Conservation (phyloP, 2,329 filamentous ascomycete species). For the Pseudogymnoascus sp. region DNA sequence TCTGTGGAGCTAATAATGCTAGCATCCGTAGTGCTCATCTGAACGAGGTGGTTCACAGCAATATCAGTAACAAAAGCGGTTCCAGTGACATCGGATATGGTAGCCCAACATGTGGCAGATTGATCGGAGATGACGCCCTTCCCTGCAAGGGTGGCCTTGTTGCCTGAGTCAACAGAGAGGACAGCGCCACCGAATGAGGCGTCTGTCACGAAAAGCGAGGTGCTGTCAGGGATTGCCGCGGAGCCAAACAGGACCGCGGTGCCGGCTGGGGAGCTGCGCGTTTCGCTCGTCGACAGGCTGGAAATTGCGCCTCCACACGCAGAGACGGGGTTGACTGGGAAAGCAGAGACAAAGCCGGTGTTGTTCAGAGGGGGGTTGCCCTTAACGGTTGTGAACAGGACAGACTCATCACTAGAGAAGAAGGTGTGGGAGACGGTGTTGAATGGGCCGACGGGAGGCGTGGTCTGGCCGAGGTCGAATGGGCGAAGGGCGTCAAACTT, state of each 20-base stretch:
- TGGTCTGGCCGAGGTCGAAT: constrained; percentile 46
- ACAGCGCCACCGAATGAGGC: constrained; percentile 49
- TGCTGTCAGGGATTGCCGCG: constrained; percentile 35
- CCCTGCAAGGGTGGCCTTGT: constrained; percentile 32
- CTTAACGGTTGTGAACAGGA: constrained; percentile 51
- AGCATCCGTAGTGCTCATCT: constrained; percentile 45
- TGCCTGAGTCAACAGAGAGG: constrained; percentile 30
- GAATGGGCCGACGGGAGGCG: constrained; percentile 47
- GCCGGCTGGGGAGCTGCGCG: constrained; percentile 39
- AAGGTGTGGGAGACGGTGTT: constrained; percentile 54
- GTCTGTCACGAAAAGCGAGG: constrained; percentile 44
- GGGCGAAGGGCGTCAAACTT: constrained; percentile 27
- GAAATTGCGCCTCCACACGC: neutral
- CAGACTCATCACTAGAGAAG: constrained; percentile 46
- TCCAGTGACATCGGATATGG: constrained; percentile 39
- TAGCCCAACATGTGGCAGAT: constrained; percentile 51
- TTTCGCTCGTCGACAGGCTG: constrained; percentile 22
- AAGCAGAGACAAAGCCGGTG: constrained; percentile 47
- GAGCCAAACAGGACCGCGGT: constrained; percentile 52
- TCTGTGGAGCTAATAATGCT: constrained; percentile 37
- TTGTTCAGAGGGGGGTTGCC: constrained; percentile 47
- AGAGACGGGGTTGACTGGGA: constrained; percentile 31
- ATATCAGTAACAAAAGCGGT: constrained; percentile 54
- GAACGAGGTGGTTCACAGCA: constrained; percentile 42
- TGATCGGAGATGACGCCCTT: constrained; percentile 41